These are phyloP conservation scores for Mrakia gelida DNA, from an alignment of 768 basidiomycete species.

Conservation along the genomic window DNA sequence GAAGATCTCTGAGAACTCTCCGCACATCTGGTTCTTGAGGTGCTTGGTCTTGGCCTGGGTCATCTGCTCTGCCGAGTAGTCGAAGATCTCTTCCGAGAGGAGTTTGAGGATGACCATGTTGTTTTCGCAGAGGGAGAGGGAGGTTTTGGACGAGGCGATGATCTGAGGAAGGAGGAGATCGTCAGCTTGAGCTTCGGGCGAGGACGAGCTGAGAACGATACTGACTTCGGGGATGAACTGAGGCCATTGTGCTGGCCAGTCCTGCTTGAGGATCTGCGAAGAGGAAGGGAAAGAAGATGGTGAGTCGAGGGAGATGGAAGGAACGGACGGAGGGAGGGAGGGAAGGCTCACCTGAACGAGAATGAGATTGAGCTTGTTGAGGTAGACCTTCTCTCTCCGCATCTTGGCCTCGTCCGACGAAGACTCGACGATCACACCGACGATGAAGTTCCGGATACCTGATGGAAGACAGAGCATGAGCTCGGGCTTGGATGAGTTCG, in stretches of 20 bases:
- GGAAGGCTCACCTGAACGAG: conserved; percentile 71
- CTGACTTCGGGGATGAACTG: conserved; percentile 31
- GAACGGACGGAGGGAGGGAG: background rate
- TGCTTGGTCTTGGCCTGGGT: conserved; percentile 96
- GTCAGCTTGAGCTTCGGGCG: background rate
- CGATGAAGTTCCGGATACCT: conserved; percentile 95
- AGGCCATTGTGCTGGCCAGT: conserved; percentile 99
- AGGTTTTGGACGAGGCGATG: conserved; percentile 93
- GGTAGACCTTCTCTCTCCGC: conserved; percentile 78
- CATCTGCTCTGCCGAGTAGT: conserved; percentile 98
- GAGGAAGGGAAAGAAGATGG: background rate
- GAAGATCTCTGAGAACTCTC: conserved; percentile 96
- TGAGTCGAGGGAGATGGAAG: background rate
- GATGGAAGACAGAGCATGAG: background rate
- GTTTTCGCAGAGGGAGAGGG: conserved; percentile 95
- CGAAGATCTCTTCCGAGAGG: conserved; percentile 97
- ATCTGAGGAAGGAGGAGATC: conserved; percentile 77
- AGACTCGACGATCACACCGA: conserved; percentile 84
- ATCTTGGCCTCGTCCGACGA: conserved; percentile 84
- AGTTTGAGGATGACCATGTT: conserved; percentile 98
- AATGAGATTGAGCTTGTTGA: conserved; percentile 95
- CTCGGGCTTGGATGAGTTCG: background rate
- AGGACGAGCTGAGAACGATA: background rate
- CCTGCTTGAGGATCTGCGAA: conserved; percentile 89
- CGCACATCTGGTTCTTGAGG: conserved; percentile 96